phyloP scores from a whole-genome alignment of 2,329 filamentous ascomycete species.

The Tolypocladium paradoxum region DNA sequence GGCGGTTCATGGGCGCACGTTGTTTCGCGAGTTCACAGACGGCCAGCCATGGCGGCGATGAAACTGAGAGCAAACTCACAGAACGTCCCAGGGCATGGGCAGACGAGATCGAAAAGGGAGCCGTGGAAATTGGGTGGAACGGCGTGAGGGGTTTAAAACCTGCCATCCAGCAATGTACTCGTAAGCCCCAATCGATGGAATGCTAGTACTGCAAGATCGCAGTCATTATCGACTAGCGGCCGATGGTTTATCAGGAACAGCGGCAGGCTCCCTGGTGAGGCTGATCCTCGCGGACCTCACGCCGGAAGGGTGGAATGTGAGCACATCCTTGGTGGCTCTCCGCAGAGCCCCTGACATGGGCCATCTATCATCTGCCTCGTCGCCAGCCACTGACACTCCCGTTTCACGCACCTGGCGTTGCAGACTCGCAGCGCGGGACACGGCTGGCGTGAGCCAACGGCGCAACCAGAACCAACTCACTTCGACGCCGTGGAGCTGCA shows the following conservation, averaged over 20 bases:
- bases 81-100: background rate
- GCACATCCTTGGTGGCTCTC: slow-evolving; percentile 2
- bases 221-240: too few relatives aligned
- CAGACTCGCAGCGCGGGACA: background rate
- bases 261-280: background rate
- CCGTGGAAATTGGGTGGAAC: background rate
- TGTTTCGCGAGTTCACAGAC: background rate
- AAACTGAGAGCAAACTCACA: background rate
- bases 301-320: too few relatives aligned
- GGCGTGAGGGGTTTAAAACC: background rate
- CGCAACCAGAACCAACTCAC: background rate
- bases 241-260: background rate
- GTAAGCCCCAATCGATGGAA: background rate
- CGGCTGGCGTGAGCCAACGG: background rate
- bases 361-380: too few relatives aligned
- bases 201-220: too few relatives aligned
- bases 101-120: background rate
- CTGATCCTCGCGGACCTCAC: too few relatives aligned
- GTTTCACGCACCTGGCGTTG: background rate
- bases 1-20: background rate
- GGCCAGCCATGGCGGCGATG: background rate
- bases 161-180: background rate
- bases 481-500: background rate
- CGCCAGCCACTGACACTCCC: background rate
- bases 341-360: slow-evolving; percentile 1